phyloP scores from a whole-genome alignment of 2,329 filamentous ascomycete species.

The Colletotrichum lindemuthianum region DNA sequence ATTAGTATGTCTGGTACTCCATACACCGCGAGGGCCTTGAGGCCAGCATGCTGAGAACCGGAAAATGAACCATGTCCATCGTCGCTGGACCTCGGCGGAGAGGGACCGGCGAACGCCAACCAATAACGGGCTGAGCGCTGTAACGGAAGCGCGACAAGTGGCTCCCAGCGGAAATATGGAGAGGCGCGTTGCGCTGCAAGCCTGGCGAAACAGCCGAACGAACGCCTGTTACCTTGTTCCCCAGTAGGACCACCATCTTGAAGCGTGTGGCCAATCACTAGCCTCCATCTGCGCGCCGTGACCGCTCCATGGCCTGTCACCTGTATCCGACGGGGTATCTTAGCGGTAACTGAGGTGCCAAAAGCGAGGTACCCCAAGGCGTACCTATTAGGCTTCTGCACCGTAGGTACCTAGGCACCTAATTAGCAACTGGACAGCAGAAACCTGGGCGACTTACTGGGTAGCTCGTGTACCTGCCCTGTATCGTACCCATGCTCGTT shows the following conservation, averaged over 20 bases:
- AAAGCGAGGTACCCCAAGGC: background rate
- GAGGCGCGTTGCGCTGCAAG: slow-evolving; percentile 18
- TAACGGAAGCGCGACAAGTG: slow-evolving; percentile 33
- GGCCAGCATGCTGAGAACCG: background rate
- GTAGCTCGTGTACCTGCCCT: no score
- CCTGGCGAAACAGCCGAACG: slow-evolving; percentile 35
- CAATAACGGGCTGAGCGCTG: slow-evolving; percentile 33
- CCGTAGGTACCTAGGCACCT: background rate
- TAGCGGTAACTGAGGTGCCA: no score
- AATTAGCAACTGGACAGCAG: background rate
- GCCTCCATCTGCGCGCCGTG: background rate
- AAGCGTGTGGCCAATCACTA: slow-evolving; percentile 27
- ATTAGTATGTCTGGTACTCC: background rate
- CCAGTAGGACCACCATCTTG: slow-evolving; percentile 19
- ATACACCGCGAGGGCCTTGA: background rate
- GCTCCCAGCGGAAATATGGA: slow-evolving; percentile 34
- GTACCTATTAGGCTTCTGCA: background rate
- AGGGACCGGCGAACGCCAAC: slow-evolving; percentile 17
- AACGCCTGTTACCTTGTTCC: slow-evolving; percentile 32
- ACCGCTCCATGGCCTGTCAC: slow-evolving; percentile 30
- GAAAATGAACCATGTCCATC: slow-evolving; percentile 2
- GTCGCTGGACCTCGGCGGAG: slow-evolving; percentile 35
- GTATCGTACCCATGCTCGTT: background rate
- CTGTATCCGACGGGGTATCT: slow-evolving; percentile 23
- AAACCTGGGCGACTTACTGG: background rate